Evolutionary conservation across 805 yeast species (phyloP), one percentile per base, ranked within the genome.

Genomic region (Metschnikowia arizonensis): DNA sequence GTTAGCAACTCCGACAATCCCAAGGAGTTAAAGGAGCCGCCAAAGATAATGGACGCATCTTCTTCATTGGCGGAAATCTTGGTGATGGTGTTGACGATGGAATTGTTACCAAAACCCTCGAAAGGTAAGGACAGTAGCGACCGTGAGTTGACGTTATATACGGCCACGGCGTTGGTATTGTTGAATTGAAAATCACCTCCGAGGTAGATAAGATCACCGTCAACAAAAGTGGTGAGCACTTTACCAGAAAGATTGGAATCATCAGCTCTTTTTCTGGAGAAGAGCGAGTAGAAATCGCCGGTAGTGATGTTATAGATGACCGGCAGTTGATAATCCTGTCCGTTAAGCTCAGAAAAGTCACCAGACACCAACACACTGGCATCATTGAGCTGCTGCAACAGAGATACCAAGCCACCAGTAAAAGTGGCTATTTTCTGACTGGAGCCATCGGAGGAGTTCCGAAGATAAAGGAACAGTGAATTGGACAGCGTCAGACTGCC

Each of bases 151-250:
- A 66, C 57, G 62, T 87, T 74, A 73, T 87, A 91, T 4, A 80
- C 64, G 8, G 85, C 82, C 0, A 78, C 85, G 41, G 88, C 84
- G 52, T 71, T 57, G 6, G 81, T 70, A 37, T 66, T 61, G 45
- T 77, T 70, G 59, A 71, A 81, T 5, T 72, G 60, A 53, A 91
- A 78, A 48, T 78, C 73, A 17, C 99, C 99, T 8, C 97, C 99
- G 40, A 87, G 75, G 57, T 86, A 88, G 0, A 88, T 74, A 18
- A 78, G 45, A 18, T 75, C 64, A 28, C 65, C 61, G 36, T 69
- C 72, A 1, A 63, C 82, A 41, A 55, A 61, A 4, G 70, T 55
- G n/a, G 69, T 60, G 23, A 56, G 58, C 12, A 70, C 68, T 5
- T 50, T 38, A 8, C 75, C 75, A 29, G 59, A 55, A n/a, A 55